Evolutionary conservation across 2,329 filamentous ascomycete genomes (phyloP), one percentile per base, ranked within the genome.

Genomic region (Metarhizium album): DNA sequence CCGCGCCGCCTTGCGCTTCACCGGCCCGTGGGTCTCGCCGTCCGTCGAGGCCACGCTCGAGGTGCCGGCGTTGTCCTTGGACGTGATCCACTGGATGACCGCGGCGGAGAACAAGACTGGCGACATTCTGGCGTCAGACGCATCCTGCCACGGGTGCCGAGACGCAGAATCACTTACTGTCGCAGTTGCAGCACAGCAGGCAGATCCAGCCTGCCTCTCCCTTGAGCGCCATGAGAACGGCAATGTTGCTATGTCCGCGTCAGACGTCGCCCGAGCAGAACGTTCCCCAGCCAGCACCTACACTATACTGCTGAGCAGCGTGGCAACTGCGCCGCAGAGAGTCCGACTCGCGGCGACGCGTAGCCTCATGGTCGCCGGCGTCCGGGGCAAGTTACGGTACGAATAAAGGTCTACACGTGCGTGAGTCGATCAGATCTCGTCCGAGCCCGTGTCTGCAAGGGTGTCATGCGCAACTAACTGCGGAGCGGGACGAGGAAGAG

Each of bases 191-290:
- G 58, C 78, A 80, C 68, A 82, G 79, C 4, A 84, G 70, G 56
- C 80, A 84, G 2, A 84, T 72, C 80, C 80, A 84, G 3, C 76
- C 80, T 2, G 76, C 79, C 59, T 84, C 80, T 13, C 80, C 80
- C 20, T 78, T 64, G 2, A 84, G 70, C 1, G 70, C 70, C 70
- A 81, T 75, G 1, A 84, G 64, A 0, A 83, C 71, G 2, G 74
- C 73, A 2, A 84, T 63, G 59, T 84, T 84, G 2, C 78, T 80
- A 49, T 1, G 11, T 18, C 18, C 16, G 9, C 8, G 8, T 42
- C 6, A 22, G n/a, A 9, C 22, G 8, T 18, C 38, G 5, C 22
- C 7, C 5, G 18, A 4, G 18, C 22, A 20, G 35, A 42, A 42
- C 16, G 2, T 3, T 2, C 16, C 18, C 27, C 14, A 38, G 23